phyloP scores from a whole-genome alignment of 768 basidiomycete genomes.

The Suillus subaureus region DNA sequence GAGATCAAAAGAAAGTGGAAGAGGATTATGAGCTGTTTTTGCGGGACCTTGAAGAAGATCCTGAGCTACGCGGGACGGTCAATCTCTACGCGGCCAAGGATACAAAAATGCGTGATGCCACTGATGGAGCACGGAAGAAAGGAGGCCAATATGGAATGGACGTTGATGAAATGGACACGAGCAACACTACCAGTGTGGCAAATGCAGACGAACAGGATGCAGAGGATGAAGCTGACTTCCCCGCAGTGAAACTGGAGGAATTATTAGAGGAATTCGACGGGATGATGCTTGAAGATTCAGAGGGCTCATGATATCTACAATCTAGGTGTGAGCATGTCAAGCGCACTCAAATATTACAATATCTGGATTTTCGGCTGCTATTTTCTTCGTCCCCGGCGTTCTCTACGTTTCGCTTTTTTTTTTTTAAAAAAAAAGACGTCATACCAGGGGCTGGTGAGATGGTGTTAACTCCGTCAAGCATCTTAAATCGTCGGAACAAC shows the following conservation, averaged over 20 bases:
- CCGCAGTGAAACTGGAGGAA: conserved; percentile 82
- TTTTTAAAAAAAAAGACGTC: background rate
- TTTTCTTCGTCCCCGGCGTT: background rate
- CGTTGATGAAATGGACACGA: conserved; percentile 52
- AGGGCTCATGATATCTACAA: conserved; percentile 14
- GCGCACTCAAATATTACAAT: background rate
- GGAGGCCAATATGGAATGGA: conserved; percentile 54
- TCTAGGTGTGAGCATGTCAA: background rate
- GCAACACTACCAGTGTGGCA: conserved; percentile 24
- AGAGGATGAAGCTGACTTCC: conserved; percentile 85
- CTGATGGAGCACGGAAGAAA: conserved; percentile 17
- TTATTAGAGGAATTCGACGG: conserved; percentile 91
- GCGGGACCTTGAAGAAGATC: conserved; percentile 92
- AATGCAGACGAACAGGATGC: conserved; percentile 41
- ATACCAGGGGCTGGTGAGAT: background rate
- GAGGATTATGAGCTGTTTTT: conserved; percentile 97
- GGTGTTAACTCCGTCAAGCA: background rate
- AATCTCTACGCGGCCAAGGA: conserved; percentile 81
- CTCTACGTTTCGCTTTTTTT: background rate
- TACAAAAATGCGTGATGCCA: conserved; percentile 51
- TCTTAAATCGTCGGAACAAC: background rate
- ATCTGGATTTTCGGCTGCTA: background rate
- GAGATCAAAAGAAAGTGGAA: conserved; percentile 91
- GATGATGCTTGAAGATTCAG: conserved; percentile 67
- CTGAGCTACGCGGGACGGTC: conserved; percentile 82